Conservation (phyloP, 148 eudicot species). For the Tetragonia tetragonoides region DNA sequence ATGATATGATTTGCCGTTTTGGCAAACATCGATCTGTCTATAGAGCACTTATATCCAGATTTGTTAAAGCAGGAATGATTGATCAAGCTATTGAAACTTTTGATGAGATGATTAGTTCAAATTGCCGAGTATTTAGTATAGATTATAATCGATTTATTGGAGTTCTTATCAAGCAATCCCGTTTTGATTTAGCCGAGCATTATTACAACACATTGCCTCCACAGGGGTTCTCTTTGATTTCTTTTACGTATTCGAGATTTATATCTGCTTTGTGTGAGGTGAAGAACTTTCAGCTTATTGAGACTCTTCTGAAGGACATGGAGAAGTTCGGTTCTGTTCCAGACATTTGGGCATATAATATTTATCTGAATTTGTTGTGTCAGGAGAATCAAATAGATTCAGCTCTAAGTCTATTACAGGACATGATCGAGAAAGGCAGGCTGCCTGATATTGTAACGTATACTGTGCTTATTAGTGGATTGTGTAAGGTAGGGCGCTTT, state of each 20-base stretch:
- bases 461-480: conserved; percentile 71
- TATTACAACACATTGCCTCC: conserved; percentile 63
- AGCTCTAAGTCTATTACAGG: conserved; percentile 49
- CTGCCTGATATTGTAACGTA: conserved; percentile 85
- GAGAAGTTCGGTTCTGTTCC: conserved; percentile 60
- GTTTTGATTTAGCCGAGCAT: conserved; percentile 67
- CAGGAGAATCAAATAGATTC: conserved; percentile 54
- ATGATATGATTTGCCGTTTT: conserved; percentile 75
- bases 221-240: conserved; percentile 70
- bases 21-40: conserved; percentile 67
- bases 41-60: conserved; percentile 68
- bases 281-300: conserved; percentile 57
- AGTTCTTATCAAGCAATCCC: conserved; percentile 64
- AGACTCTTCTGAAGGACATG: conserved; percentile 69
- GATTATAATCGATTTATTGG: conserved; percentile 93
- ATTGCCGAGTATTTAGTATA: conserved; percentile 73
- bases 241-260: conserved; percentile 94
- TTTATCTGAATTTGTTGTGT: conserved; percentile 71
- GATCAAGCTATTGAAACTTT: conserved; percentile 77
- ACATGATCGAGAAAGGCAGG: conserved; percentile 66
- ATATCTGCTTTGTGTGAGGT: conserved; percentile 72
- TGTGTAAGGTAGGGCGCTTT: conserved; percentile 53
- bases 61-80: conserved; percentile 78
- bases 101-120: conserved; percentile 80
- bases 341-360: conserved; percentile 91